Evolutionary conservation across 371 early-diverging fungal genomes (phyloP), one percentile per base, ranked within the genome.

Genomic region (Apophysomyces ossiformis): DNA sequence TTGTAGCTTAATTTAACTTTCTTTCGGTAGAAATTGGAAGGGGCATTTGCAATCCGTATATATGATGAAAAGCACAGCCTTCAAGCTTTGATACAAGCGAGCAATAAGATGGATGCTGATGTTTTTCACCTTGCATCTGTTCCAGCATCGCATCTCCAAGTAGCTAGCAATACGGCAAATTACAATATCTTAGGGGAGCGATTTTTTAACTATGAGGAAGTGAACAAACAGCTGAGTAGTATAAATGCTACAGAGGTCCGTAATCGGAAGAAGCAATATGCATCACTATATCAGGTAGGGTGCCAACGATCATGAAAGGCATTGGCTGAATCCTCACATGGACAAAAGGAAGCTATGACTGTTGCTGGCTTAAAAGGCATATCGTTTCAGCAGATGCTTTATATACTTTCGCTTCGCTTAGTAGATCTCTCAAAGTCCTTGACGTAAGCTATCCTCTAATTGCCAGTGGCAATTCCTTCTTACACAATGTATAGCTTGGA

Each of bases 341-440:
- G 13, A 9, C 36, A 61, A 7, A 57, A 75, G 76, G 75, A 77
- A 63, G 65, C 72, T 15, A 54, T 62, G 32, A 63, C 69, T 21
- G 26, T 70, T 5, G 65, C 72, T 7, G 57, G 65, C 1, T 32
- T 70, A 35, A 70, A 75, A 9, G 84, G 86, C 0, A 66, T 85
- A n/a, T 64, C 81, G 5, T 85, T 85, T 63, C 75, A 81, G 16
- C 61, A 69, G 4, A 78, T 81, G 61, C 67, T 85, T 39, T 69
- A 75, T 45, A 82, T 81, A 9, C 64, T 85, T 1, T 78, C 83
- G 1, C 71, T 81, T 57, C 79, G 74, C 7, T 61, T 84, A 6
- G 82, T 84, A 1, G 83, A 85, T 68, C 71, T 71, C 7, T 72
- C 79, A 11, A 76, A 78, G 58, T 77, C 86, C 0, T 68, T 85